A percentile compares a stretch with the other conserved stretches of the same genome.
phyloP scores from a whole-genome alignment of 495 filamentous ascomycete genomes.

The Podospora bellae-mahoneyi region DNA sequence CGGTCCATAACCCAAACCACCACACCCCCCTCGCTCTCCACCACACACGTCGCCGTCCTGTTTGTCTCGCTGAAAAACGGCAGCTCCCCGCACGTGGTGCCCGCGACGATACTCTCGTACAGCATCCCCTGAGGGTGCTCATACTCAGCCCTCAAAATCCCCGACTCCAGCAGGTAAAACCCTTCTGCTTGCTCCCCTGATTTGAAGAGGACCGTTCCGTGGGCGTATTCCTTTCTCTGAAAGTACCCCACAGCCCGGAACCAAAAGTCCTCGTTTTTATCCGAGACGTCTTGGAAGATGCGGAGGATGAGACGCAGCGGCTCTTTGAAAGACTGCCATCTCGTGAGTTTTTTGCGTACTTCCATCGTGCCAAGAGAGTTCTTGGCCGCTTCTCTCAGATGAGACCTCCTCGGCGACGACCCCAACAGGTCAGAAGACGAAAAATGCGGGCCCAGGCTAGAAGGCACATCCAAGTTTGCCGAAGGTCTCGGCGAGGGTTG shows the following conservation, averaged over 20 bases:
- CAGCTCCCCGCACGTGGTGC: slow-evolving; percentile 91
- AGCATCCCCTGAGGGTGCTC: slow-evolving; percentile 82
- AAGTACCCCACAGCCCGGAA: slow-evolving; percentile 73
- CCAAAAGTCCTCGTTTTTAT: slow-evolving; percentile 93
- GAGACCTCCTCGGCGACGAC: slow-evolving; percentile 73
- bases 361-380: slow-evolving; percentile 61
- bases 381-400: slow-evolving; percentile 74
- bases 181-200: slow-evolving; percentile 66
- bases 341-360: slow-evolving; percentile 38
- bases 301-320: slow-evolving; percentile 88
- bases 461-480: slow-evolving; percentile 54
- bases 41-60: slow-evolving; percentile 79
- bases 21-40: slow-evolving; percentile 63
- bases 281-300: slow-evolving; percentile 80
- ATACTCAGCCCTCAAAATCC: slow-evolving; percentile 86
- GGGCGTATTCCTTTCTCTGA: slow-evolving; percentile 56
- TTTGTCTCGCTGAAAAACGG: slow-evolving; percentile 91
- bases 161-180: slow-evolving; percentile 89
- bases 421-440: slow-evolving; percentile 47
- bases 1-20: slow-evolving; percentile 76
- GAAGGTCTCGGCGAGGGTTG: slow-evolving; percentile 33
- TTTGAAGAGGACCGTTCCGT: slow-evolving; percentile 71
- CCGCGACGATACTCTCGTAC: slow-evolving; percentile 88
- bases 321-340: slow-evolving; percentile 82
- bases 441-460: slow-evolving; percentile 10